Base-by-base conservation (phyloP, 2,329 filamentous ascomycete genomes). In the Sporothrix curviconia region DNA sequence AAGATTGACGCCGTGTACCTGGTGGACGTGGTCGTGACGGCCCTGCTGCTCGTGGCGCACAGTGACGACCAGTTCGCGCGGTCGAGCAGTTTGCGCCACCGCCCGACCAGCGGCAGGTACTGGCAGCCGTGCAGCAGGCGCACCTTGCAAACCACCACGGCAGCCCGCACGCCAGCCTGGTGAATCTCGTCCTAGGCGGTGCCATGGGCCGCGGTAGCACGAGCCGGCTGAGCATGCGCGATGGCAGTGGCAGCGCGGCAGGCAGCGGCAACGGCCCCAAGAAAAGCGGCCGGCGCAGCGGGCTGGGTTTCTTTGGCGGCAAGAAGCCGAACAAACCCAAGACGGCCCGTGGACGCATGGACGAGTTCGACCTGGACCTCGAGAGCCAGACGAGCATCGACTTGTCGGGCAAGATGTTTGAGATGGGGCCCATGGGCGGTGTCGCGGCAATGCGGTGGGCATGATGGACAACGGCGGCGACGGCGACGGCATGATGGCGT, bases 1-100 rank as follows among this genome's bases (percentile, higher is more conserved):
- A 78, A 79, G 66, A 78, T 85, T 54, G 81, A 84, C 43, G 75
- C 77, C 34, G 84, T 81, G 66, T 86, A 83, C 67, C 71, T 86
- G 40, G 74, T 83, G 14, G 83, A 86, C 65, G 82, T 85, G 1
- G 83, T 79, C 4, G 79, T 85, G 15, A 73, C 80, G 2, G 82
- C 83, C 0, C 71, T 86, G 15, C 68, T 85, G 63, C 72, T 86
- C 4, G 82, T 85, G 6, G 82, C 82, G 1, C 74, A 78, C 52
- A 66, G 73, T 7, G 83, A 86, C 65, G 80, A 80, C 65, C 77
- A 77, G 66, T 79, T 77, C 62, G 68, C 69, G 15, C 72, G 24
- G 68, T 76, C 22, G 81, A 83, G 69, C 70, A 76, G 2, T 85
- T 86, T 64, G 81, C 80, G 64, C 81, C 83, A 15, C 83, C 83